Evolutionary conservation across 2,329 filamentous ascomycete species (phyloP).

Genomic region (Scedosporium minutisporum): DNA sequence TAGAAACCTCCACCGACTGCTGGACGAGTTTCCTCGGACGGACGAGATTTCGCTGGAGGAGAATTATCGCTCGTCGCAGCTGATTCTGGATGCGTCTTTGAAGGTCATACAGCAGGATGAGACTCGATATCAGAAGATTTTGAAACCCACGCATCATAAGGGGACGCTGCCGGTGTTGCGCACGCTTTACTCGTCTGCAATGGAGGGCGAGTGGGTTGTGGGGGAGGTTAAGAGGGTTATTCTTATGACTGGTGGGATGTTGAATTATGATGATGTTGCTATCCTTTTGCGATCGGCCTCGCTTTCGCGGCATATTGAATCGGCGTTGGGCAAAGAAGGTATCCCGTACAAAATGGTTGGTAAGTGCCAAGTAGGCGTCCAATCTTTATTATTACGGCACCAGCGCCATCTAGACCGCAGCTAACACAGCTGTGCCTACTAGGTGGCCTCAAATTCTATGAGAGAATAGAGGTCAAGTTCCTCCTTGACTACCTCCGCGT

Average conservation of each 20-base stretch:
- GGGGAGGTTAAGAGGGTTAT: conserved; percentile 66
- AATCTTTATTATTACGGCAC: conserved; percentile 1
- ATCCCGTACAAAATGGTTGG: conserved; percentile 89
- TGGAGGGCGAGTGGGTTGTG: conserved; percentile 83
- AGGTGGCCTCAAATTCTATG: conserved; percentile 75
- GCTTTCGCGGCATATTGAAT: conserved; percentile 78
- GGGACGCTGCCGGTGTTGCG: conserved; percentile 76
- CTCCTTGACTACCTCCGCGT: conserved; percentile 82
- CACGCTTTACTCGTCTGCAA: conserved; percentile 55
- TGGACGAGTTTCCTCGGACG: conserved; percentile 65
- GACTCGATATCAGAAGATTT: conserved; percentile 65
- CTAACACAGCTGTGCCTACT: not conserved
- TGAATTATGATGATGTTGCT: conserved; percentile 70
- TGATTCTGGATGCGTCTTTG: conserved; percentile 70
- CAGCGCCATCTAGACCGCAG: too few species aligned
- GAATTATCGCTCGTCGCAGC: conserved; percentile 86
- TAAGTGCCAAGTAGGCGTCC: not conserved
- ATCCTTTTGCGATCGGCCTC: conserved; percentile 78
- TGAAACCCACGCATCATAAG: conserved; percentile 70
- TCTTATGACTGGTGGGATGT: conserved; percentile 61
- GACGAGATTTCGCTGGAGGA: conserved; percentile 80
- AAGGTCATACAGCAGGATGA: conserved; percentile 86
- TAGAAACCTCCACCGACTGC: conserved; percentile 73
- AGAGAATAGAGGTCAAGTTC: conserved; percentile 79
- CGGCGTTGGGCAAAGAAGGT: conserved; percentile 67